Conservation (phyloP, 73 alveolate genomes). For the Paramecium pentaurelia region DNA sequence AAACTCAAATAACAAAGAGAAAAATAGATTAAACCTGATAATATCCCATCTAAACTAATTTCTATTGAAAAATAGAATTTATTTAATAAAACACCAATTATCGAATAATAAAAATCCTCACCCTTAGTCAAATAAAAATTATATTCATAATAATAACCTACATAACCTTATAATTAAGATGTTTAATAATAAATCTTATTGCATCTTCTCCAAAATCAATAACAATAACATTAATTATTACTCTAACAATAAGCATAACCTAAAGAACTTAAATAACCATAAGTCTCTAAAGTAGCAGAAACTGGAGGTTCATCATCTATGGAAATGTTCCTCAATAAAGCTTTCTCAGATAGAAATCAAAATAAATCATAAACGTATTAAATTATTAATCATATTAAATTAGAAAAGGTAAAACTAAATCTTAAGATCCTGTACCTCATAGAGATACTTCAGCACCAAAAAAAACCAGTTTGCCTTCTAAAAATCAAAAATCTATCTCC, state of each 20-base stretch:
- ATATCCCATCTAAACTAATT: neutral
- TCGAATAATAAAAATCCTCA: neutral
- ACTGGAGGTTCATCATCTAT: conserved; percentile 48
- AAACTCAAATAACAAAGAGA: conserved; percentile 65
- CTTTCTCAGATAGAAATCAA: conserved; percentile 15
- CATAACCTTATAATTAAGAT: neutral
- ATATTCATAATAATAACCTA: neutral
- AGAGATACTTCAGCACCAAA: neutral
- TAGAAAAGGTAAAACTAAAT: conserved; percentile 29
- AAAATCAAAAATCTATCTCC: neutral
- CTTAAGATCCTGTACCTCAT: conserved; percentile 27
- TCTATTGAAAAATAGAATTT: neutral
- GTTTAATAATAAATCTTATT: neutral
- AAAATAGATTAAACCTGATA: neutral
- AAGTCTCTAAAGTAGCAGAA: conserved; percentile 11
- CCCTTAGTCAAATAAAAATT: neutral
- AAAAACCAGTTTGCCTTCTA: neutral
- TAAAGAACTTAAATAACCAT: neutral
- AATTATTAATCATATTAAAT: too few species aligned
- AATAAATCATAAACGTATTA: neutral
- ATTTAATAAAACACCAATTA: neutral
- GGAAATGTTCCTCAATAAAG: neutral
- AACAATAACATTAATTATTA: neutral
- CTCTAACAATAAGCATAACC: neutral
- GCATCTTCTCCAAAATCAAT: neutral